Evolutionary conservation across 2,329 filamentous ascomycete genomes (phyloP).

Genomic region (Xylariaceae sp.): DNA sequence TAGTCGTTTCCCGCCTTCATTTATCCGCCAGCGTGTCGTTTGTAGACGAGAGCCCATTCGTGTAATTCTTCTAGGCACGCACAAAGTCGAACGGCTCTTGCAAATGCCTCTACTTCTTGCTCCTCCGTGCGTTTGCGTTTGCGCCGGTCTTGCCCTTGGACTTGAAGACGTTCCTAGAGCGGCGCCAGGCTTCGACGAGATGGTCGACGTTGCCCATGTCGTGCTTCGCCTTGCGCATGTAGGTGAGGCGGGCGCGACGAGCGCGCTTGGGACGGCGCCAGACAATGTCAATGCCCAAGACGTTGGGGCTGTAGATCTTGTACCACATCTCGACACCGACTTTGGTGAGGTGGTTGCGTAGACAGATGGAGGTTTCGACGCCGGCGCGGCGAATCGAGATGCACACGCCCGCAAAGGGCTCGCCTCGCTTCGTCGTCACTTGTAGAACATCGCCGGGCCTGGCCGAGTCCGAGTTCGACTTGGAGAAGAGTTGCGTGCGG

Average conservation of each 20-base stretch:
- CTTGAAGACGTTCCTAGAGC: conserved; percentile 39
- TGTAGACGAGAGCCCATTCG: too few relatives aligned
- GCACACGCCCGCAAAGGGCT: conserved; percentile 86
- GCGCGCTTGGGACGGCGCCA: conserved; percentile 81
- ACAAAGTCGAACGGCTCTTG: too few relatives aligned
- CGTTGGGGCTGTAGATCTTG: conserved; percentile 88
- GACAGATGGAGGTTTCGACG: conserved; percentile 79
- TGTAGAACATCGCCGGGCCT: conserved; percentile 87
- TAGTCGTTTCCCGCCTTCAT: too few relatives aligned
- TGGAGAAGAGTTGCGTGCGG: conserved; percentile 75
- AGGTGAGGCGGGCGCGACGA: conserved; percentile 81
- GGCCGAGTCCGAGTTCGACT: conserved; percentile 70
- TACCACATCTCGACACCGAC: conserved; percentile 96
- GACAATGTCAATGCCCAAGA: conserved; percentile 89
- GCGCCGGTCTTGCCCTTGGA: conserved; percentile 27
- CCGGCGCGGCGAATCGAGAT: conserved; percentile 84
- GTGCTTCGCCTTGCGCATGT: conserved; percentile 83
- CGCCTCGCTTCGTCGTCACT: conserved; percentile 73
- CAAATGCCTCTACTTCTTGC: conserved; percentile 8
- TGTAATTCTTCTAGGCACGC: too few relatives aligned
- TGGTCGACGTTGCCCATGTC: conserved; percentile 83
- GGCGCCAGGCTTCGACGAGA: conserved; percentile 61
- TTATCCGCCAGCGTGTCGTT: too few relatives aligned
- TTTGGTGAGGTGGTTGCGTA: conserved; percentile 81
- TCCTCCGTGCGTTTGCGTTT: neutral